phyloP scores from a whole-genome alignment of 2,329 filamentous ascomycete genomes.

The Lecanicillium sp. region DNA sequence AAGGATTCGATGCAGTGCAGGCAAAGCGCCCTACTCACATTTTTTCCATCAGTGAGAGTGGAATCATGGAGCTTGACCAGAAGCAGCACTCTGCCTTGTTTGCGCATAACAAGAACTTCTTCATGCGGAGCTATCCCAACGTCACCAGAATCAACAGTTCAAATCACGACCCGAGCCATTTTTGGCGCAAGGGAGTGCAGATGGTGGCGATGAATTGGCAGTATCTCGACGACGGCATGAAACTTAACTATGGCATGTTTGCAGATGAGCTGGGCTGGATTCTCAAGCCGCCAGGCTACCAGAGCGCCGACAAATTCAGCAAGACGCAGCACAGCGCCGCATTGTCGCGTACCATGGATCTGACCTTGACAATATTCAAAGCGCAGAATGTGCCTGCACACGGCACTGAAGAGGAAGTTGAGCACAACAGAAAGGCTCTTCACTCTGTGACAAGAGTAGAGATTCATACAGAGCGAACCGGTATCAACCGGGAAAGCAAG shows the following conservation, averaged over 20 bases:
- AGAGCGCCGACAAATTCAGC: conserved; percentile 37
- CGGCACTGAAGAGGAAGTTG: conserved; percentile 24
- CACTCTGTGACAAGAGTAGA: conserved; percentile 73
- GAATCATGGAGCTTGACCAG: conserved; percentile 52
- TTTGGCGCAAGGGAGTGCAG: conserved; percentile 91
- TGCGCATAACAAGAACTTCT: conserved; percentile 76
- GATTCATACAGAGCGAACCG: conserved; percentile 66
- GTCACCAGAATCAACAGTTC: conserved; percentile 73
- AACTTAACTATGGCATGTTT: conserved; percentile 98
- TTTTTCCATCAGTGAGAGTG: conserved; percentile 82
- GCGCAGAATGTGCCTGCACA: conserved; percentile 58
- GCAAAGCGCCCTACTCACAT: conserved; percentile 60
- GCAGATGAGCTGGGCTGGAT: conserved; percentile 79
- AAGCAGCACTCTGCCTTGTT: conserved; percentile 72
- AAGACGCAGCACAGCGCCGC: conserved; percentile 40
- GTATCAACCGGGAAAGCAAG: conserved; percentile 24
- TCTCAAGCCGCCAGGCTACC: conserved; percentile 73
- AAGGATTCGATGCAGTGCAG: conserved; percentile 59
- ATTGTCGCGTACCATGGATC: conserved; percentile 50
- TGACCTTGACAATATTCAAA: conserved; percentile 68
- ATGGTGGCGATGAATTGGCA: conserved; percentile 99
- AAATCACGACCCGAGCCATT: conserved; percentile 89
- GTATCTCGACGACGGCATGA: conserved; percentile 86
- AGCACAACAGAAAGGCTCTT: conserved; percentile 35
- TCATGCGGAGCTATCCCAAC: conserved; percentile 90